A percentile compares a stretch with the other conserved stretches of the same genome.
Conservation (phyloP, 768 basidiomycete genomes). For the Albatrellus ellisii region DNA sequence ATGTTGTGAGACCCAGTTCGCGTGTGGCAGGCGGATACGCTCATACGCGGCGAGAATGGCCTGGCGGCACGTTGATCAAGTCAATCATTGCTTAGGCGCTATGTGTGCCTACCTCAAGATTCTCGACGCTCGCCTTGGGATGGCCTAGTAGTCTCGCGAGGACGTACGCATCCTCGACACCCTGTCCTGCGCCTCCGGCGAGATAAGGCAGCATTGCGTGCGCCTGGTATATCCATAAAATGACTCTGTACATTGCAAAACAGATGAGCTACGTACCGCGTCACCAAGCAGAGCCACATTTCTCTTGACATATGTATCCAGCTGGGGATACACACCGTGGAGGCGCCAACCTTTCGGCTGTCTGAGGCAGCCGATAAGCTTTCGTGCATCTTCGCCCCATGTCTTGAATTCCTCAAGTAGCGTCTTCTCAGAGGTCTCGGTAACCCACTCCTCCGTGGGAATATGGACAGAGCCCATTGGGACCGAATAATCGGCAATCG, state of each 20-base stretch:
- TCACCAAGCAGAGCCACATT: constrained; percentile 41
- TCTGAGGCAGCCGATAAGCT: constrained; percentile 28
- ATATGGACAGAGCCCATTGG: background rate
- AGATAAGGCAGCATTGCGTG: constrained; percentile 49
- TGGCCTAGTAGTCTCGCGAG: constrained; percentile 33
- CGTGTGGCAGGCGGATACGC: constrained; percentile 29
- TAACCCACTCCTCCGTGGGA: constrained; percentile 24
- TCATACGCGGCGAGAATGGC: constrained; percentile 35
- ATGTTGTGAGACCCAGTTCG: constrained; percentile 32
- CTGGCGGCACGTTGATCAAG: constrained; percentile 20
- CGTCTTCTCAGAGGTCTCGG: constrained; percentile 27
- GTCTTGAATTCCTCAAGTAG: constrained; percentile 29
- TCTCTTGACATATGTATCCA: constrained; percentile 29
- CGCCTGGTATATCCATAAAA: constrained; percentile 17
- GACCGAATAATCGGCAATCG: background rate
- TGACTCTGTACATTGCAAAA: background rate
- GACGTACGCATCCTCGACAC: constrained; percentile 40
- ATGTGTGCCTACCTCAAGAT: constrained; percentile 26
- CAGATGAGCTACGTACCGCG: constrained; percentile 18
- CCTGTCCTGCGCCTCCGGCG: constrained; percentile 45
- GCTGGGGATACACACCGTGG: constrained; percentile 32
- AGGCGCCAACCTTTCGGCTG: constrained; percentile 39
- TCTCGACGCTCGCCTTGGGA: constrained; percentile 25
- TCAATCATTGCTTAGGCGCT: background rate
- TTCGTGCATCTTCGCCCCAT: constrained; percentile 32